phyloP scores from a whole-genome alignment of 768 basidiomycete species.

The Baorangia bicolor region DNA sequence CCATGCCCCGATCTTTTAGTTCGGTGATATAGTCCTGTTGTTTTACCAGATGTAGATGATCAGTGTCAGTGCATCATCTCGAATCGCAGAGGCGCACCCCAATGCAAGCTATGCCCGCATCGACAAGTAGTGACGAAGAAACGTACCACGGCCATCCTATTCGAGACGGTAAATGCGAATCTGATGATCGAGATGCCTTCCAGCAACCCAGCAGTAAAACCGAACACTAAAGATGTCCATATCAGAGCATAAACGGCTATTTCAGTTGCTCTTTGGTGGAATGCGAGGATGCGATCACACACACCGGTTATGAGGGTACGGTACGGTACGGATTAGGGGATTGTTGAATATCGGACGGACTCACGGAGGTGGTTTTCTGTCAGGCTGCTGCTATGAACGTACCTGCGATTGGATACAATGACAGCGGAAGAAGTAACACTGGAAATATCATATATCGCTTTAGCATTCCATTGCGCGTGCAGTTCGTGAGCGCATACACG shows the following conservation, averaged over 20 bases:
- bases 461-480: not conserved
- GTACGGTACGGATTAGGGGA: not conserved
- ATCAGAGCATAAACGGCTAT: not conserved
- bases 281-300: constrained; percentile 15
- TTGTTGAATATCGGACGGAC: constrained; percentile 17
- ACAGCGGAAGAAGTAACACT: constrained; percentile 63
- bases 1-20: not conserved
- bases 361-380: constrained; percentile 67
- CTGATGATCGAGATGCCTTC: constrained; percentile 84
- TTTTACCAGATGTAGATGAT: constrained; percentile 56
- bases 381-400: constrained; percentile 54
- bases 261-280: not conserved
- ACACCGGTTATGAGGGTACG: constrained; percentile 49
- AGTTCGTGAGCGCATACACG: not conserved
- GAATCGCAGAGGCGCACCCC: too few relatives aligned
- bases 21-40: constrained; percentile 46
- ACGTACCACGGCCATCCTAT: constrained; percentile 84
- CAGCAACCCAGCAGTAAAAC: constrained; percentile 78
- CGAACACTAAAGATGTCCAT: constrained; percentile 56
- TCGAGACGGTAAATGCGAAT: constrained; percentile 78
- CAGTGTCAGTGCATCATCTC: not conserved
- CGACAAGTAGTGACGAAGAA: not conserved
- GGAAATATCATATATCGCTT: not conserved
- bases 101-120: too few relatives aligned
- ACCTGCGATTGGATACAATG: constrained; percentile 70